phyloP scores from a whole-genome alignment of 2,329 filamentous ascomycete species.

The Sporothrix curviconia region DNA sequence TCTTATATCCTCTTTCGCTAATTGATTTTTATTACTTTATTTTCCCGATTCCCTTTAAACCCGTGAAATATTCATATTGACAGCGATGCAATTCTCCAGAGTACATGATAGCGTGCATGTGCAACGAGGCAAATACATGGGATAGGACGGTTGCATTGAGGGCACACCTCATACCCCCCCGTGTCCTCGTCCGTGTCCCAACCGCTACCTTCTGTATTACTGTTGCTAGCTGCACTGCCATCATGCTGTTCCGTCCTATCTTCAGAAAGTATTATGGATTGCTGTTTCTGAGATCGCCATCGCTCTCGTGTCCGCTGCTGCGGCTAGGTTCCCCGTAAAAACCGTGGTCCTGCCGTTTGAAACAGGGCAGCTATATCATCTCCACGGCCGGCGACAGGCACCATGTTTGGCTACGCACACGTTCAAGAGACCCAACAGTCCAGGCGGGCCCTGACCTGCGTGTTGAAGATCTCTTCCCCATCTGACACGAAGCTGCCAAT shows the following conservation, averaged over 20 bases:
- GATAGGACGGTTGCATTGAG: slow-evolving; percentile 23
- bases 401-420: slow-evolving; percentile 84
- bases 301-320: not conserved
- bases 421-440: slow-evolving; percentile 79
- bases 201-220: not conserved
- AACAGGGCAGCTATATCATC: slow-evolving; percentile 80
- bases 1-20: too few species aligned
- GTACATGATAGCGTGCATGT: slow-evolving; percentile 27
- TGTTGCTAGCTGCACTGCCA: not conserved
- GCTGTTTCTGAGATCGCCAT: slow-evolving; percentile 1
- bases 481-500: slow-evolving; percentile 17
- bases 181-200: slow-evolving; percentile 1
- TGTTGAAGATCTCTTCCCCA: slow-evolving; percentile 11
- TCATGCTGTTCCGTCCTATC: not conserved
- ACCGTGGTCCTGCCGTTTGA: slow-evolving; percentile 62
- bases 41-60: too few species aligned
- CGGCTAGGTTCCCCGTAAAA: not conserved
- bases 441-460: slow-evolving; percentile 43
- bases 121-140: slow-evolving; percentile 26
- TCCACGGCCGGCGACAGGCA: slow-evolving; percentile 53
- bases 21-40: too few species aligned
- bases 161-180: slow-evolving; percentile 19
- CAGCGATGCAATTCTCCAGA: too few species aligned
- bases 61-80: too few species aligned
- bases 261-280: too few species aligned